Percentiles rank a stretch among this genome's conserved stretches.
Conservation (phyloP, 176 grass and related monocot species). For the Eragrostis nindensis region DNA sequence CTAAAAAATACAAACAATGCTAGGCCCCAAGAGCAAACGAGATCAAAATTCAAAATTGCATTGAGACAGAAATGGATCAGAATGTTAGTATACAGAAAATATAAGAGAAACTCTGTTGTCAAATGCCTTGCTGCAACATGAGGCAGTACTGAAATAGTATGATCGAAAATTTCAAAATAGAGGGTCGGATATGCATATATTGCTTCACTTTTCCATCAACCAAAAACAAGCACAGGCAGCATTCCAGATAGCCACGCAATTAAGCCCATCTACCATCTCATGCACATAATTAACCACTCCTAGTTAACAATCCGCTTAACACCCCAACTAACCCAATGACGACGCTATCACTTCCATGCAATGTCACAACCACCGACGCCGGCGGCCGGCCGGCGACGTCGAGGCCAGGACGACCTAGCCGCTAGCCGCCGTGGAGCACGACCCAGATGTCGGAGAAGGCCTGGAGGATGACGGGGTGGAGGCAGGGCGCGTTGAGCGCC, state of each 20-base stretch:
- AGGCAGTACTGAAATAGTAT: no score
- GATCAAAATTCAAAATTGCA: no score
- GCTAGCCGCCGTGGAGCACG: conserved; percentile 67
- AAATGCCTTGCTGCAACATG: no score
- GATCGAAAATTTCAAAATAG: neutral
- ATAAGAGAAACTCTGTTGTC: no score
- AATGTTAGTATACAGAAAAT: no score
- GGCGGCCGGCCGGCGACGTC: no score
- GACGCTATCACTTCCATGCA: neutral
- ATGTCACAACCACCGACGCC: neutral
- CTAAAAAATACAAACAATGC: no score
- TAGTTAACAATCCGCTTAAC: neutral
- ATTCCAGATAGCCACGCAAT: neutral
- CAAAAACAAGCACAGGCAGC: neutral
- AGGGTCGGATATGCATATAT: neutral
- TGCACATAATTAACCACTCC: neutral
- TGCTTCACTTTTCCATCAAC: neutral
- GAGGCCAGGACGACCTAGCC: neutral
- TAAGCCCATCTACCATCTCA: neutral
- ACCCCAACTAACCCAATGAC: neutral
- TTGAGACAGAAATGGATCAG: no score
- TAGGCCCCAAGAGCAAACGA: no score
- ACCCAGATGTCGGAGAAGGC: conserved; percentile 97
- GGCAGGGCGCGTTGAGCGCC: conserved; percentile 70
- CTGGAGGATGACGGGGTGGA: conserved; percentile 91